A percentile compares a stretch with the other conserved stretches of the same genome.
Conservation (phyloP, 306 rosid genomes). For the cucumber (Cucumis sativus) region Cucumber_9930_V3 NC_026660.2:17283001-17283500, state of each 20-base stretch:
- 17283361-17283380: no score
- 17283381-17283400: no score
- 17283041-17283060: neutral
- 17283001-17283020: no score
- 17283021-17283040: slow-evolving; percentile 1
- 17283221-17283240: neutral
- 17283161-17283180: neutral
- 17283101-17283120: neutral
- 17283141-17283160: neutral
- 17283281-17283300: neutral
- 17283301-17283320: neutral
- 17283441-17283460: no score
- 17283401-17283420: no score
- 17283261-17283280: no score
- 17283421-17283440: no score
- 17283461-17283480: no score
- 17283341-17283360: no score
- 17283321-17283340: neutral
- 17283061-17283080: neutral
- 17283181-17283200: neutral
- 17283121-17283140: neutral
- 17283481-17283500: no score
- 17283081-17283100: neutral
- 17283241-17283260: neutral
- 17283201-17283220: neutral